Base-by-base conservation (phyloP, 257 asterid genomes). In the Catharanthus roseus region DNA sequence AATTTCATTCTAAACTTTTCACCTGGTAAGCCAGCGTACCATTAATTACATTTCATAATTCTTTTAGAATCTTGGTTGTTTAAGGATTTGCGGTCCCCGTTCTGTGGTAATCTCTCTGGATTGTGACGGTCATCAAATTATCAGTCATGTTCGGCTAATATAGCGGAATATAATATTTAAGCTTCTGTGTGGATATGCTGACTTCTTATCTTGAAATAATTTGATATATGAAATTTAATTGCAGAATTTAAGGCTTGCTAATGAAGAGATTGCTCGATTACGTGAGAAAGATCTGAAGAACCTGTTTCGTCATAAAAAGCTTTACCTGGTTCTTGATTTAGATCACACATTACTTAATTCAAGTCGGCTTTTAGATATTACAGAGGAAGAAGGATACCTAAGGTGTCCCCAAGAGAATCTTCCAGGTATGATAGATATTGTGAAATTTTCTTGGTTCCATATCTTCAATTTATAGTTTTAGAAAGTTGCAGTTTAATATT, bases 271-370 rank as follows among this genome's bases (percentile, higher is more conserved):
- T 81, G 74, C 86, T 36, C 87, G 95, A 71, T 28, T 90, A 62
- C 96, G 96, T 72, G 85, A 86, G 45, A 86, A 82, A 73, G 96
- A 92, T 84, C 69, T 88, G 72, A 87, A 84, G 81, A 80, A 76
- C 68, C 77, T 90, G 73, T 79, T 92, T 33, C 71, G 79, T 55
- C 74, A 76, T 70, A 89, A 73, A 73, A 92, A 92, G 65, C 90
- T 92, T 29, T 82, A 67, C 78, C 79, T 92, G 83, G 89, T 92
- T 74, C 96, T 92, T 71, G 98, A 92, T 90, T 82, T 92, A 62
- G 98, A 92, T 77, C 98, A 92, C 70, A 92, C 98, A 3, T 82
- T 90, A 67, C 91, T 92, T 16, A 88, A 90, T 73, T 92, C 98
- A 71, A 79, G 91, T 57, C 85, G 88, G 57, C 71, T 88, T 62